A percentile compares a stretch with the other conserved stretches of the same genome.
These are phyloP conservation scores for Polytrichum formosum DNA, from an alignment of 225 moss, liverwort and hornwort species.

Conservation along the genomic window DNA sequence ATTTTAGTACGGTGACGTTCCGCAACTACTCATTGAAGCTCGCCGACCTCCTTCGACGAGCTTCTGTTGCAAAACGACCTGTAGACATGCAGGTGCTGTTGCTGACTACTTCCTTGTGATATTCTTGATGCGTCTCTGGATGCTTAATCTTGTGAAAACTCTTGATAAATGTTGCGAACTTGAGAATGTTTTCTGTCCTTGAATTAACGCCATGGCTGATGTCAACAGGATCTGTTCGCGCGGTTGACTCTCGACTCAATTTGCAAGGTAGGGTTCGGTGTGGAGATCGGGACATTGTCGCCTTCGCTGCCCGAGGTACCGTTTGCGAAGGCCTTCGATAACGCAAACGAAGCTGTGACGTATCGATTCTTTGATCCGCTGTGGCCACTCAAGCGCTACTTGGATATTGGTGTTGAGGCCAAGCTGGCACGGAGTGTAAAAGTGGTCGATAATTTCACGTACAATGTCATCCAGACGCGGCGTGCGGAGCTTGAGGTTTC, in stretches of 20 bases:
- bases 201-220: too few species aligned
- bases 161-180: too few species aligned
- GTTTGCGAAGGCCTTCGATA: constrained; percentile 37
- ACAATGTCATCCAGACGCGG: constrained; percentile 28
- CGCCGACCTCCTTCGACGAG: constrained; percentile 26
- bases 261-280: constrained; percentile 48
- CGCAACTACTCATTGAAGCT: constrained; percentile 42
- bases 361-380: constrained; percentile 38
- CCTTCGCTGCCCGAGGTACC: constrained; percentile 39
- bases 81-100: constrained; percentile 48
- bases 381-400: constrained; percentile 35
- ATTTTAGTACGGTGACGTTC: constrained; percentile 44
- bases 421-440: constrained; percentile 17
- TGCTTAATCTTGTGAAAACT: too few species aligned
- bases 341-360: constrained; percentile 26
- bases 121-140: too few species aligned
- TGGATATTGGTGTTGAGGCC: constrained; percentile 35
- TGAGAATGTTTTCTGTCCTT: too few species aligned
- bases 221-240: constrained; percentile 48
- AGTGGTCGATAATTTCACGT: constrained; percentile 43
- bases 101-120: too few species aligned
- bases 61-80: constrained; percentile 7
- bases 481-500: constrained; percentile 25
- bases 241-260: constrained; percentile 58
- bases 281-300: constrained; percentile 47